phyloP scores from a whole-genome alignment of 768 basidiomycete species.

The Phaeolepiota aurea region DNA sequence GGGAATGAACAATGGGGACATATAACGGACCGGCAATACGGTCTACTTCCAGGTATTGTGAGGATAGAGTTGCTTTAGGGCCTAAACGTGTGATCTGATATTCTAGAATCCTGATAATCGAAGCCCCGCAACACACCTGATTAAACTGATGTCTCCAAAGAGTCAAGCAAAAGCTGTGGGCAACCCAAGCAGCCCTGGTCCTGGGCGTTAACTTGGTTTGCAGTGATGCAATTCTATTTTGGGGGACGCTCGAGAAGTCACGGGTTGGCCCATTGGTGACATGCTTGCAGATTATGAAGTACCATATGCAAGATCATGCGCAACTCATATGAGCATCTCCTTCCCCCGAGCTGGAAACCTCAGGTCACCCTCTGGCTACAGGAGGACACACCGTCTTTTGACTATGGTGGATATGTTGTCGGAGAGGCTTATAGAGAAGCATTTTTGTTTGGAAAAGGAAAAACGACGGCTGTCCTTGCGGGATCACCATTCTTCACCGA shows the following conservation, averaged over 20 bases:
- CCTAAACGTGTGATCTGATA: neutral
- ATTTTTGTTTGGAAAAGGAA: slow-evolving; percentile 85
- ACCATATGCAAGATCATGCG: no score
- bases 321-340: slow-evolving; percentile 54
- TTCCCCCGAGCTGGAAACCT: slow-evolving; percentile 88
- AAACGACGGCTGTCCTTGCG: slow-evolving; percentile 70
- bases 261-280: no score
- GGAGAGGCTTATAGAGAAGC: slow-evolving; percentile 85
- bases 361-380: slow-evolving; percentile 78
- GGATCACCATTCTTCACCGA: slow-evolving; percentile 95
- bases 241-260: no score
- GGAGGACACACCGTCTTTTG: slow-evolving; percentile 94
- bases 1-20: neutral
- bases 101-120: neutral
- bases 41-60: neutral
- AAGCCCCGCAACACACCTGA: neutral
- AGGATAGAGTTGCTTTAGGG: neutral
- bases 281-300: no score
- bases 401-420: slow-evolving; percentile 94
- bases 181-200: neutral
- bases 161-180: no score
- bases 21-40: neutral
- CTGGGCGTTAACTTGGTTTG: neutral
- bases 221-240: no score
- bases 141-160: neutral